Evolutionary conservation across 257 asterid species (phyloP).

Genomic region (Penstemon newberryi): DNA sequence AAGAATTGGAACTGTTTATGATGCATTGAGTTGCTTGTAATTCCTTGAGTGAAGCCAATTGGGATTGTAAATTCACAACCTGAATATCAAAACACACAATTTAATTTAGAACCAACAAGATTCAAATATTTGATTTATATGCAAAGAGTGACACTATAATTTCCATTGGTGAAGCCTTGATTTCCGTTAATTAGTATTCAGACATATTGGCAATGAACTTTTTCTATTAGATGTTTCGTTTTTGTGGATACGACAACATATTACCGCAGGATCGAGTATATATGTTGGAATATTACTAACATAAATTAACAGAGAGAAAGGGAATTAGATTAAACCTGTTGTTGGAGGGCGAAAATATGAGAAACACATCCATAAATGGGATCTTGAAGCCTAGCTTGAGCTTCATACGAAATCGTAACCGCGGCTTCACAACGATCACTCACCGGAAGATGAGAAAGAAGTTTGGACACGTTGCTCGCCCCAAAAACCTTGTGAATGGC

Average conservation of each 20-base stretch:
- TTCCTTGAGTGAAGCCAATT: conserved; percentile 47
- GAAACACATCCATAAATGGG: conserved; percentile 80
- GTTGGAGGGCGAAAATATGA: conserved; percentile 65
- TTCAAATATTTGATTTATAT: not conserved
- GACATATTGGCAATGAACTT: too few relatives aligned
- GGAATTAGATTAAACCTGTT: conserved; percentile 18
- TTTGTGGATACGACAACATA: too few relatives aligned
- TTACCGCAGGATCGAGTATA: not conserved
- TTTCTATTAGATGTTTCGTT: too few relatives aligned
- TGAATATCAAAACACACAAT: conserved; percentile 24
- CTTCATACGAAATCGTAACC: conserved; percentile 64
- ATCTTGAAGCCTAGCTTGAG: conserved; percentile 79
- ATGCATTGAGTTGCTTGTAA: conserved; percentile 43
- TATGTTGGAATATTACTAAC: not conserved
- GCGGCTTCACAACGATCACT: conserved; percentile 66
- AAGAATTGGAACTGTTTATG: conserved; percentile 28
- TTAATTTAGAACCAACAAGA: not conserved
- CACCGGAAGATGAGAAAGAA: conserved; percentile 56
- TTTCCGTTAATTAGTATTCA: too few relatives aligned
- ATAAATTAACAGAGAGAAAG: not conserved
- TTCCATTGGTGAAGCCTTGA: too few relatives aligned
- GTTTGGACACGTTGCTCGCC: conserved; percentile 61
- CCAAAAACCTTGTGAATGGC: conserved; percentile 62
- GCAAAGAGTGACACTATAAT: too few relatives aligned
- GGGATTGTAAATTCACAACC: conserved; percentile 60